phyloP scores from a whole-genome alignment of 2,329 filamentous ascomycete genomes.

The Thermothelomyces thermophilus region DNA sequence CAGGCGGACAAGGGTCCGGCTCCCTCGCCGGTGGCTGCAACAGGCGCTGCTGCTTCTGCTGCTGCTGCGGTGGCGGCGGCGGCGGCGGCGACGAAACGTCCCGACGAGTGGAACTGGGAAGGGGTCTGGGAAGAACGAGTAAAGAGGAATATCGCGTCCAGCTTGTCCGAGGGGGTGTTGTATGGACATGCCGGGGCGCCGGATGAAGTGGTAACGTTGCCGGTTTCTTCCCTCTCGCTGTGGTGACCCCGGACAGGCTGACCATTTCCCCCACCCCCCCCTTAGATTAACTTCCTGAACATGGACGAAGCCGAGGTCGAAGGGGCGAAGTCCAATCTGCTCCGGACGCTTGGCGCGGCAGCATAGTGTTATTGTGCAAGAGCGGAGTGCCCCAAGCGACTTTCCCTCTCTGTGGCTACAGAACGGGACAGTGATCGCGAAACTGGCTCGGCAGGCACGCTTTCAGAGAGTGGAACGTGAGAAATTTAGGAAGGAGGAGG shows the following conservation, averaged over 20 bases:
- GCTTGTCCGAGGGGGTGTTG: conserved; percentile 70
- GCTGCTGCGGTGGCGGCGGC: neutral
- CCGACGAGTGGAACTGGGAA: conserved; percentile 95
- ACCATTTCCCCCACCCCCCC: neutral
- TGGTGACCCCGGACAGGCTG: neutral
- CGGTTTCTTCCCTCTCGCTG: neutral
- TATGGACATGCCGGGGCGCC: conserved; percentile 58
- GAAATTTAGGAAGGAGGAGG: too few species aligned
- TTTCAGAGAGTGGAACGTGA: too few species aligned
- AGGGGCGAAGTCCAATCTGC: conserved; percentile 51
- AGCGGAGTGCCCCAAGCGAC: neutral
- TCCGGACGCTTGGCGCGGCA: conserved; percentile 40
- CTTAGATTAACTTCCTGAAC: conserved; percentile 63
- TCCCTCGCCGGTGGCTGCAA: neutral
- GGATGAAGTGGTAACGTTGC: conserved; percentile 63
- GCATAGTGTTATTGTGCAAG: conserved; percentile 13
- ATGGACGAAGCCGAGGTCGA: conserved; percentile 56
- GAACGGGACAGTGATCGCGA: neutral
- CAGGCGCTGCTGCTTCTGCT: neutral
- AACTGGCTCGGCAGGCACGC: too few species aligned
- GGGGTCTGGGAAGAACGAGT: conserved; percentile 93
- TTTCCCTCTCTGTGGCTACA: conserved; percentile 1
- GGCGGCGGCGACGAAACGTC: conserved; percentile 38
- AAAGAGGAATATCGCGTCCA: conserved; percentile 67
- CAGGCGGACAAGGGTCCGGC: neutral